Evolutionary conservation across 2,329 filamentous ascomycete genomes (phyloP).

Genomic region (Pseudogymnoascus sp.): DNA sequence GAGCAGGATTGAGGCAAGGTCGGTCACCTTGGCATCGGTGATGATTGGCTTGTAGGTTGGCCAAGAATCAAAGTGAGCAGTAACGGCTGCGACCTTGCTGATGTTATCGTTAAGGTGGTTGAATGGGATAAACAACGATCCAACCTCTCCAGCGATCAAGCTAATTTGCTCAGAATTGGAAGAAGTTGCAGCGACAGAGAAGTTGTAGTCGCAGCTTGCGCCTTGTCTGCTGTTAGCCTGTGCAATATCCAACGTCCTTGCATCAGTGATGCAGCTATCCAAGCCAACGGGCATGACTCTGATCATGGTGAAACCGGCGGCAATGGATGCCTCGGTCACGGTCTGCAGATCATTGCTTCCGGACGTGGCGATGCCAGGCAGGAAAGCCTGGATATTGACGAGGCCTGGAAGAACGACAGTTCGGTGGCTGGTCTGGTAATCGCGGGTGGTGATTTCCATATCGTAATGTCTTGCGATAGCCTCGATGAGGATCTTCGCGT

Average conservation of each 20-base stretch:
- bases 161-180: constrained; percentile 69
- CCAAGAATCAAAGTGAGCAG: constrained; percentile 72
- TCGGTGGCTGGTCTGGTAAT: constrained; percentile 86
- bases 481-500: constrained; percentile 94
- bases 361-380: constrained; percentile 61
- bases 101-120: constrained; percentile 73
- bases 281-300: constrained; percentile 70
- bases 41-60: constrained; percentile 71
- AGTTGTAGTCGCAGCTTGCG: constrained; percentile 71
- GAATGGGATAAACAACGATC: constrained; percentile 76
- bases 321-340: constrained; percentile 66
- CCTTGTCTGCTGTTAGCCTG: constrained; percentile 63
- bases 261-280: constrained; percentile 65
- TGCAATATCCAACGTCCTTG: constrained; percentile 61
- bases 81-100: constrained; percentile 73
- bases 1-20: constrained; percentile 72
- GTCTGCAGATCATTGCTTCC: constrained; percentile 61
- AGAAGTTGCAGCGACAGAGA: constrained; percentile 68
- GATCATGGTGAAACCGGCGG: constrained; percentile 73
- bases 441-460: constrained; percentile 72
- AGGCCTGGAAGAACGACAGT: constrained; percentile 67
- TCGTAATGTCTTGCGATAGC: constrained; percentile 86
- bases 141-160: constrained; percentile 64
- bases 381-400: constrained; percentile 74
- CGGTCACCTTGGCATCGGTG: constrained; percentile 73